Evolutionary conservation across 1,139 yeast species (phyloP), one percentile per base, ranked within the genome.

Genomic region (Pichia sp.): DNA sequence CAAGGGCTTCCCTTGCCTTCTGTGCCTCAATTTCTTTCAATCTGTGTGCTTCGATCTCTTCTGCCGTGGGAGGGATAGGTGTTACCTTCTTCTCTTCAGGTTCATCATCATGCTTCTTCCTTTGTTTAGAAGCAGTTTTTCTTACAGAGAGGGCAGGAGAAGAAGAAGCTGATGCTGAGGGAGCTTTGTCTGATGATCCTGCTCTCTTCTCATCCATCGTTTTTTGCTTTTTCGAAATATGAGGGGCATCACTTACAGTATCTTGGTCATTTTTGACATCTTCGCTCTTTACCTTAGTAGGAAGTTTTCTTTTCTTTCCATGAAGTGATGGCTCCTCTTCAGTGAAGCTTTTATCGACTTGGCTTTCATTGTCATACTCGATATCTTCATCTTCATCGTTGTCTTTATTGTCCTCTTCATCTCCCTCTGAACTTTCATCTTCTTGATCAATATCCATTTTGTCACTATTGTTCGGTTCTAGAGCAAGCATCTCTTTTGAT

Each of bases 1-100:
- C 71, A 63, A 70, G 62, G 59, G 70, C 71, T 64, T 71, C 68
- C 64, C 77, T 62, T 56, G 72, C 66, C 65, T 66, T 55, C 63
- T 70, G 59, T 55, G 69, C 66, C 64, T 74, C 74, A 59, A 70
- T 48, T 51, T 70, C 72, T 50, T 61, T 62, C 13, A 58, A 50
- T 45, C 56, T 55, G 36, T 57, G 62, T 6, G 73, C 73, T 54
- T 70, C 75, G n/a, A 69, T 64, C 52, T 73, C 75, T 54, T 73
- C 75, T 1, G 64, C 59, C 0, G 67, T 64, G n/a, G 61, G 59
- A 5, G 46, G 53, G 10, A 5, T 19, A 11, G 45, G 29, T 5
- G 7, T 66, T 30, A 52, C 56, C 58, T 49, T 56, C 48, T 26
- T 54, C 42, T 56, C 55, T 41, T 54, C 55, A 41, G 26, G 26